Evolutionary conservation across 768 basidiomycete genomes (phyloP), one percentile per base, ranked within the genome.

Genomic region (Tylopilus vinaceipallidus): DNA sequence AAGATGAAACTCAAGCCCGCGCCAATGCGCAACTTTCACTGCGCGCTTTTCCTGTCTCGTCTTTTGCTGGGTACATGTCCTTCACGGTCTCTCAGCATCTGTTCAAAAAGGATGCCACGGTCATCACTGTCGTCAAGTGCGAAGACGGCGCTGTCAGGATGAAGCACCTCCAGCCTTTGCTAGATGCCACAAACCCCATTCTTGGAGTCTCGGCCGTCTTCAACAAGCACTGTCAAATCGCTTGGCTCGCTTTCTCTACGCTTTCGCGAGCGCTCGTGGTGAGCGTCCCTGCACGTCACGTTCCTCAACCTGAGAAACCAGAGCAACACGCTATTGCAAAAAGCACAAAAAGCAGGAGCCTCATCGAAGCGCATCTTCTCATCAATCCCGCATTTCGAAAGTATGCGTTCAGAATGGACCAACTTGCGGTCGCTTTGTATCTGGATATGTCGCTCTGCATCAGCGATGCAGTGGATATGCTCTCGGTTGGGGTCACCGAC

Each of bases 391-490:
- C 51, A 2, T 46, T 63, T 24, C 54, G 43, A 14, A 79, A 76
- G 49, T 62, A 68, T 39, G 70, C 73, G 0, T 76, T 82, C 41
- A 59, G 62, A 32, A 76, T 79, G 76, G 80, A 80, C 50, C 67
- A 65, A 32, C 54, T 81, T 1, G 67, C 71, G 0, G 50, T 69
- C 6, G 63, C 76, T 2, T 54, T 81, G 16, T 67, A 66, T 56
- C 36, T 60, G 12, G 80, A 81, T 49, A 34, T 71, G 9, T 64
- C 58, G 0, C 42, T 76, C 13, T 60, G 57, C 10, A 68, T 78
- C 11, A 47, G 44, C 14, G 44, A 47, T 14, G 77, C 64, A 1
- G 68, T 77, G 23, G 76, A 81, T 41, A 52, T 79, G 41, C 52
- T 76, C 7, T 77, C 78, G 0, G 44, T 65, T 1, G 37, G 60